Evolutionary conservation across 2,329 filamentous ascomycete species (phyloP).

Genomic region (Lithohypha guttulata): DNA sequence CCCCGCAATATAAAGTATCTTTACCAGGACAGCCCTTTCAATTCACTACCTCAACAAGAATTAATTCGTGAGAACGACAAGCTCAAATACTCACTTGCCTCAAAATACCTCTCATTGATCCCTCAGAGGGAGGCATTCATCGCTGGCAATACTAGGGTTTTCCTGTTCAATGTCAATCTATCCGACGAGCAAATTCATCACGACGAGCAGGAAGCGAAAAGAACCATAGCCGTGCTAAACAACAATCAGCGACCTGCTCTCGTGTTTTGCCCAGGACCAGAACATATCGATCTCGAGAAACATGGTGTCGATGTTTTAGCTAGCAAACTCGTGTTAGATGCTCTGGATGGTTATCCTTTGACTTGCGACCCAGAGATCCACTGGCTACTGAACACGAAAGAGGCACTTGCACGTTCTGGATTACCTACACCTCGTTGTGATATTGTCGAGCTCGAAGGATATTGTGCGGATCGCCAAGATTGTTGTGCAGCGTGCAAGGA

Average conservation of each 20-base stretch:
- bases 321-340: not conserved
- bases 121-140: constrained; percentile 1
- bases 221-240: not conserved
- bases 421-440: constrained; percentile 1
- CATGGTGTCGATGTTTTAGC: not conserved
- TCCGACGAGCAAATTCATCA: no score
- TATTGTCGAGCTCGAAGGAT: not conserved
- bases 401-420: not conserved
- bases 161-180: not conserved
- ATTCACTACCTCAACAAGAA: not conserved
- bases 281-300: not conserved
- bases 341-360: not conserved
- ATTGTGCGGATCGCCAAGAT: not conserved
- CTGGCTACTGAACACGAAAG: not conserved
- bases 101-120: not conserved
- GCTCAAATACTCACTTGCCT: not conserved
- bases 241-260: not conserved
- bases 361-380: not conserved
- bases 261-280: not conserved
- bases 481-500: not conserved
- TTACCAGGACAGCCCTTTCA: not conserved
- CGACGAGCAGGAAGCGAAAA: not conserved
- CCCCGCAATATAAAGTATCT: constrained; percentile 3
- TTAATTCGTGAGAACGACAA: no score
- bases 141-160: not conserved